These are phyloP conservation scores for Yamadazyma spencermartinsiae DNA, from an alignment of 1,139 yeast species.

Conservation along the genomic window DNA sequence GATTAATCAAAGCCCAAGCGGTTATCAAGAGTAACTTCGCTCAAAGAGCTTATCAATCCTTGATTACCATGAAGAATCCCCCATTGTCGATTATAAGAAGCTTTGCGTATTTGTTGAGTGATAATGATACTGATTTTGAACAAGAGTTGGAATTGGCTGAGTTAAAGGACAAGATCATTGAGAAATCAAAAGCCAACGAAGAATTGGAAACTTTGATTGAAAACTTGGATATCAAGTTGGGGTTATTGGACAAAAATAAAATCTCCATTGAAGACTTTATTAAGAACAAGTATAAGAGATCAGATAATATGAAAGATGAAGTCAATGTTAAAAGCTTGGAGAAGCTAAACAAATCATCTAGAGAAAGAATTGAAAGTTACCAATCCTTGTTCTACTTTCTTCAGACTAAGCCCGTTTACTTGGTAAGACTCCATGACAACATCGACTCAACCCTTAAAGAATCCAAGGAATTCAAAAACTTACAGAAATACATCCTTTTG, in stretches of 20 bases:
- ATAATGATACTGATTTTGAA: slow-evolving; percentile 70
- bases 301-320: slow-evolving; percentile 17
- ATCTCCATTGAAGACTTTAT: slow-evolving; percentile 76
- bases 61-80: slow-evolving; percentile 72
- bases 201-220: slow-evolving; percentile 72
- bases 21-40: slow-evolving; percentile 66
- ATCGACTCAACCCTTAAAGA: slow-evolving; percentile 22
- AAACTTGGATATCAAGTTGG: slow-evolving; percentile 79
- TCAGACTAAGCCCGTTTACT: slow-evolving; percentile 81
- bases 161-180: slow-evolving; percentile 65
- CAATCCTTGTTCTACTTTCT: slow-evolving; percentile 79
- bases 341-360: slow-evolving; percentile 35
- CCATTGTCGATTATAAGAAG: slow-evolving; percentile 73
- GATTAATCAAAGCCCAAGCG: slow-evolving; percentile 73
- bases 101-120: slow-evolving; percentile 76
- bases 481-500: slow-evolving; percentile 50
- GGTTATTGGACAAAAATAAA: slow-evolving; percentile 74
- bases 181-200: slow-evolving; percentile 64
- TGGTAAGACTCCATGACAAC: slow-evolving; percentile 51
- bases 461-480: slow-evolving; percentile 25
- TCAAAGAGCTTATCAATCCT: slow-evolving; percentile 70
- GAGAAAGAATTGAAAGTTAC: slow-evolving; percentile 56
- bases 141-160: slow-evolving; percentile 74
- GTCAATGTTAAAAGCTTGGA: slow-evolving; percentile 26
- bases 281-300: slow-evolving; percentile 49